Conservation (phyloP, 768 basidiomycete species). For the Tulasnella sp. region DNA sequence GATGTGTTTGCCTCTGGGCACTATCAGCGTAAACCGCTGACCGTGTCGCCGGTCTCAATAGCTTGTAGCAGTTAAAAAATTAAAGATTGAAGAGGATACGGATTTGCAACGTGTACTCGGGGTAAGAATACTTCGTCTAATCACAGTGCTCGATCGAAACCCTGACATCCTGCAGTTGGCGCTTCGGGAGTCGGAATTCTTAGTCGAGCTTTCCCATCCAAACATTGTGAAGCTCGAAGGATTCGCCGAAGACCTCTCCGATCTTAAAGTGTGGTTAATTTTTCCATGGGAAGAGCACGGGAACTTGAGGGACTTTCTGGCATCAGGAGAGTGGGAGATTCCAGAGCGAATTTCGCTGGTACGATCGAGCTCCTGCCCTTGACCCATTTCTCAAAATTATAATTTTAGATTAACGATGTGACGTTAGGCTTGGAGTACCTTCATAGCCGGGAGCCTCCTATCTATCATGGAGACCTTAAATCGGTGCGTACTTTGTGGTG, state of each 20-base stretch:
- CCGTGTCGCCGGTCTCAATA: not conserved
- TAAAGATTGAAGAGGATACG: not conserved
- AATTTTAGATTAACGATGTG: not conserved
- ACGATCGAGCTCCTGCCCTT: not conserved
- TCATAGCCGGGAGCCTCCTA: not conserved
- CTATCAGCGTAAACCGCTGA: too few species aligned
- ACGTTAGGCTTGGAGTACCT: not conserved
- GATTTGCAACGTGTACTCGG: not conserved
- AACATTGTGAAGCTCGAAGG: not conserved
- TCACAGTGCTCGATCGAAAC: not conserved
- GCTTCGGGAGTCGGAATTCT: not conserved
- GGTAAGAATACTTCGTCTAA: not conserved
- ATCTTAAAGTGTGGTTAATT: not conserved
- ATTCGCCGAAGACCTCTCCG: not conserved
- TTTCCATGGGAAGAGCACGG: not conserved
- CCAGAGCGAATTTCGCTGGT: not conserved
- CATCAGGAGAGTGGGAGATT: not conserved
- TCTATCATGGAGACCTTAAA: not conserved
- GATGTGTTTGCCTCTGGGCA: too few species aligned
- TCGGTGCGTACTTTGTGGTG: not conserved
- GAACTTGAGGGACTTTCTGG: not conserved
- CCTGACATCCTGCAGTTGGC: not conserved
- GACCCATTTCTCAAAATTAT: not conserved
- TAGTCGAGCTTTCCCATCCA: not conserved
- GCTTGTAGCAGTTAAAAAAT: not conserved